Evolutionary conservation across 306 rosid genomes (phyloP).

Genomic region (Fagus sylvatica): DNA sequence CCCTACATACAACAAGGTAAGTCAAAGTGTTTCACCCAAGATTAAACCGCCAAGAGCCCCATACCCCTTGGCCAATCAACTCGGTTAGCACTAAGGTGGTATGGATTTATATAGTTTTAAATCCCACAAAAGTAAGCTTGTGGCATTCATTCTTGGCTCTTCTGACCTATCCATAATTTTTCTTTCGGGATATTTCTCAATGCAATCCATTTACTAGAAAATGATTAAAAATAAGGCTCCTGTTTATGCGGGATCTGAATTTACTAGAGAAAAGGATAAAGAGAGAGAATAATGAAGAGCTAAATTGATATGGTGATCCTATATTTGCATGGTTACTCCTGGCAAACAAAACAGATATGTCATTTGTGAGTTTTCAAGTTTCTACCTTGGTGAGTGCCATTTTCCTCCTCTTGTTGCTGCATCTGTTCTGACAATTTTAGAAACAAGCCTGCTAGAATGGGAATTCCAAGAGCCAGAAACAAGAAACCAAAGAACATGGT

Average conservation of each 20-base stretch:
- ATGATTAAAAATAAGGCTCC: too few species aligned
- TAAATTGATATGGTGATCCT: neutral
- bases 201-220: neutral
- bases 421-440: constrained; percentile 43
- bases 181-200: neutral
- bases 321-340: neutral
- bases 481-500: constrained; percentile 54
- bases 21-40: too few species aligned
- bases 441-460: constrained; percentile 51
- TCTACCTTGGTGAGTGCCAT: constrained; percentile 22
- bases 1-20: too few species aligned
- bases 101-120: neutral
- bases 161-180: neutral
- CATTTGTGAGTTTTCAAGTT: constrained; percentile 4
- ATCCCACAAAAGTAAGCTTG: neutral
- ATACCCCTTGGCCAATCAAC: too few species aligned
- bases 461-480: constrained; percentile 48
- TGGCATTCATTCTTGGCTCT: neutral
- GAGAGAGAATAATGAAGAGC: neutral
- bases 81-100: too few species aligned
- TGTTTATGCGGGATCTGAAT: neutral
- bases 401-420: constrained; percentile 35
- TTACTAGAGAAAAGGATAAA: neutral
- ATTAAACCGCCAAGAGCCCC: too few species aligned
- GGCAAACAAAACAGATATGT: constrained; percentile 2